phyloP scores from a whole-genome alignment of 2,329 filamentous ascomycete genomes.

The Hirsutella rhossiliensis region DNA sequence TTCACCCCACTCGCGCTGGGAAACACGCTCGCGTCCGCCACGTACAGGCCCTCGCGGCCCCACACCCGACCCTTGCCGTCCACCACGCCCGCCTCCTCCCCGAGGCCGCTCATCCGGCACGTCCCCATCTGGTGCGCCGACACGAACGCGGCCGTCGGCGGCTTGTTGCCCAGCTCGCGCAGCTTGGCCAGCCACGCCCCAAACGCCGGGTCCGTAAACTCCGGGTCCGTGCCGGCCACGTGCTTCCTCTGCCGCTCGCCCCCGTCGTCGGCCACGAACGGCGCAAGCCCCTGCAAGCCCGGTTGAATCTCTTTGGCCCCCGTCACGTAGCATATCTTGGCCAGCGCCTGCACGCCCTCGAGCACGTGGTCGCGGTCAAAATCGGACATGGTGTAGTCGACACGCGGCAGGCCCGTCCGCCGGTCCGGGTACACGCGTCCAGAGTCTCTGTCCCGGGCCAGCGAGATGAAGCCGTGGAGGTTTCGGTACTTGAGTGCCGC shows the following conservation, averaged over 20 bases:
- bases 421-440: constrained; percentile 67
- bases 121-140: constrained; percentile 78
- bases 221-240: constrained; percentile 18
- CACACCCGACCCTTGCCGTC: constrained; percentile 49
- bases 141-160: constrained; percentile 40
- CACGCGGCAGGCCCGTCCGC: constrained; percentile 45
- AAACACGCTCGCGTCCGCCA: constrained; percentile 66
- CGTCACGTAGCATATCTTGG: constrained; percentile 65
- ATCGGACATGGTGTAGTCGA: constrained; percentile 59
- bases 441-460: constrained; percentile 64
- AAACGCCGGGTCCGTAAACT: constrained; percentile 48
- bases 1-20: constrained; percentile 69
- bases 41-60: constrained; percentile 52
- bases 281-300: constrained; percentile 45
- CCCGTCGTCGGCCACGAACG: constrained; percentile 38
- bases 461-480: constrained; percentile 59
- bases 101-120: constrained; percentile 53
- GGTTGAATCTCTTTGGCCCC: constrained; percentile 74
- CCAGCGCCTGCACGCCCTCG: constrained; percentile 57
- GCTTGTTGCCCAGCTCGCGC: constrained; percentile 33
- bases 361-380: constrained; percentile 63
- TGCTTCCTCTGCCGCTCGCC: constrained; percentile 9
- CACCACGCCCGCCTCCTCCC: constrained; percentile 40
- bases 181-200: constrained; percentile 45
- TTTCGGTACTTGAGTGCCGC: constrained; percentile 54